A percentile compares a stretch with the other conserved stretches of the same genome.
These are phyloP conservation scores for Monilinia fructigena DNA, from an alignment of 2,329 filamentous ascomycete species.

Conservation along the genomic window DNA sequence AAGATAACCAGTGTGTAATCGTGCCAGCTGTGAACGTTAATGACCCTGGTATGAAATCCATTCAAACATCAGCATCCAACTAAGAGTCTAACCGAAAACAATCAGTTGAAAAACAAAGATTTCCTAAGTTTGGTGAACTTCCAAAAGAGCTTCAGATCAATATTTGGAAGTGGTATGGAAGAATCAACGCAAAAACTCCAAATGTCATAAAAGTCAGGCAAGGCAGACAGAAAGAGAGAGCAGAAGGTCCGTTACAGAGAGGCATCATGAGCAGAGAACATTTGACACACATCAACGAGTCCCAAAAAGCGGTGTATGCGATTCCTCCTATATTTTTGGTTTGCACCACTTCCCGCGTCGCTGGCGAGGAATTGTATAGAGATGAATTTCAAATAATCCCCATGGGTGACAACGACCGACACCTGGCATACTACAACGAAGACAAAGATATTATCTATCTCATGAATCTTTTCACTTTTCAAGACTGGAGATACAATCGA, in stretches of 20 bases:
- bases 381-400: background rate
- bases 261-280: background rate
- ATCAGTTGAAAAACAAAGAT: background rate
- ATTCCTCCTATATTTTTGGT: background rate
- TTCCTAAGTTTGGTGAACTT: background rate
- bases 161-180: slow-evolving; percentile 13
- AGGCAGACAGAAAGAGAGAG: background rate
- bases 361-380: background rate
- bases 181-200: background rate
- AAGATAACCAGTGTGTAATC: background rate
- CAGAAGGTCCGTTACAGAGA: background rate
- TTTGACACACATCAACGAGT: background rate
- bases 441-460: background rate
- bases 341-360: background rate
- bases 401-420: background rate
- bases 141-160: background rate
- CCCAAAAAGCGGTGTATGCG: background rate
- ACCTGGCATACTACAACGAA: slow-evolving; percentile 1
- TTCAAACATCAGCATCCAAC: background rate
- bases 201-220: background rate
- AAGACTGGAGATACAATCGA: slow-evolving; percentile 3
- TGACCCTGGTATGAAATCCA: too few species aligned
- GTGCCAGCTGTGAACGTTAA: background rate
- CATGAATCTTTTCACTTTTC: background rate
- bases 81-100: background rate